Evolutionary conservation across 129 eudicot genomes (phyloP), one percentile per base, ranked within the genome.

Genomic region (Erigeron canadensis): DNA sequence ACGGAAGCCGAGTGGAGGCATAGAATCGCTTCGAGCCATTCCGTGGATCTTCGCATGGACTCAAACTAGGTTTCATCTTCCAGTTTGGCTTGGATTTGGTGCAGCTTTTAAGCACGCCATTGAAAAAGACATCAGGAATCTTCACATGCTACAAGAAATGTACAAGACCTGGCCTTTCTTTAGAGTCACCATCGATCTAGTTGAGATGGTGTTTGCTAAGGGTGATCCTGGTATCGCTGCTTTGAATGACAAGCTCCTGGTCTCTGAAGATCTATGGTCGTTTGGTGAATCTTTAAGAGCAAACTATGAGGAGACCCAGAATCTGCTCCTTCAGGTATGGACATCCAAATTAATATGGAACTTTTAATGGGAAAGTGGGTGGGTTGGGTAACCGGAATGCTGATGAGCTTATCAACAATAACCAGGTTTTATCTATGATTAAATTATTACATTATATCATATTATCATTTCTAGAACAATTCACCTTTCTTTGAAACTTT

Each of bases 21-120:
- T 95, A 16, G 99, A 95, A 83, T 87, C 97, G 17, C 96, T 95
- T 16, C 78, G 99, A 63, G 99, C 99, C 60, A 95, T 95, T 74
- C 99, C 99, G 1, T 95, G 99, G 99, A 95, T 95, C 81, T 93
- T 93, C 71, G 98, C 98, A 6, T 93, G 98, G 98, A 93, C 96
- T 6, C 96, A 93, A 58, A 95, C 99, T 34, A 81, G 99, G 88
- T 95, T 95, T 55, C 97, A 95, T 85, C 97, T 95, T 43, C 99
- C 97, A 0, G 99, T 95, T 41, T 95, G 97, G 99, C 97, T 95
- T n/a, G 97, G 99, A 7, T 90, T 95, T 63, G 99, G 99, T 39
- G 99, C 86, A 72, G 97, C 99, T 21, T 95, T 95, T 70, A 90
- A 84, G 28, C 61, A 90, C 5, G 86, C 87, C 2, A 82, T 95